phyloP scores from a whole-genome alignment of 2,329 filamentous ascomycete genomes.

The Exophiala spinifera region DNA sequence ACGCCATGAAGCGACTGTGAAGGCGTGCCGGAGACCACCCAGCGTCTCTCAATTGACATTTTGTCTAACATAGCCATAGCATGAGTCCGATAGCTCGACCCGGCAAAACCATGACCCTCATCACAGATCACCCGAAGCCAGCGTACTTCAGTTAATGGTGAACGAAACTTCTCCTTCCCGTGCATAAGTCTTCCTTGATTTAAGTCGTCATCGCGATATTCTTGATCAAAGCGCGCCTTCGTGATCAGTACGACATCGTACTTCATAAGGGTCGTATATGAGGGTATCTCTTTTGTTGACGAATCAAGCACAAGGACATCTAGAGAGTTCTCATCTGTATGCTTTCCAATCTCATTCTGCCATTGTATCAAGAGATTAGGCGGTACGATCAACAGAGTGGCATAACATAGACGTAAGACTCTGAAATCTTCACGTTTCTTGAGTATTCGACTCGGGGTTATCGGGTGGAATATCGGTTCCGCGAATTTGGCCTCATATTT shows the following conservation, averaged over 20 bases:
- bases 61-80: constrained; percentile 54
- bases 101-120: constrained; percentile 82
- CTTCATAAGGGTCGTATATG: constrained; percentile 55
- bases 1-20: constrained; percentile 78
- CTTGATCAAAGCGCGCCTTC: constrained; percentile 67
- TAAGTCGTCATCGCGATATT: constrained; percentile 54
- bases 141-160: constrained; percentile 67
- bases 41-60: constrained; percentile 65
- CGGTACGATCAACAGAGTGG: constrained; percentile 76
- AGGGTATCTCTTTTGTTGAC: constrained; percentile 53
- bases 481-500: constrained; percentile 60
- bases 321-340: constrained; percentile 60
- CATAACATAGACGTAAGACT: constrained; percentile 60
- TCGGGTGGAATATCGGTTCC: constrained; percentile 47
- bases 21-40: constrained; percentile 89
- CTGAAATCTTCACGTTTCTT: constrained; percentile 30
- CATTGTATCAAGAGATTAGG: constrained; percentile 82
- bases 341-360: constrained; percentile 74
- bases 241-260: constrained; percentile 80
- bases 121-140: constrained; percentile 90
- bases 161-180: constrained; percentile 49
- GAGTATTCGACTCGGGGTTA: constrained; percentile 35
- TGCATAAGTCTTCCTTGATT: constrained; percentile 47
- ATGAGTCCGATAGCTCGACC: constrained; percentile 58
- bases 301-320: constrained; percentile 62